Base-by-base conservation (phyloP, 306 rosid species). In the Rosa lucieae region DNA sequence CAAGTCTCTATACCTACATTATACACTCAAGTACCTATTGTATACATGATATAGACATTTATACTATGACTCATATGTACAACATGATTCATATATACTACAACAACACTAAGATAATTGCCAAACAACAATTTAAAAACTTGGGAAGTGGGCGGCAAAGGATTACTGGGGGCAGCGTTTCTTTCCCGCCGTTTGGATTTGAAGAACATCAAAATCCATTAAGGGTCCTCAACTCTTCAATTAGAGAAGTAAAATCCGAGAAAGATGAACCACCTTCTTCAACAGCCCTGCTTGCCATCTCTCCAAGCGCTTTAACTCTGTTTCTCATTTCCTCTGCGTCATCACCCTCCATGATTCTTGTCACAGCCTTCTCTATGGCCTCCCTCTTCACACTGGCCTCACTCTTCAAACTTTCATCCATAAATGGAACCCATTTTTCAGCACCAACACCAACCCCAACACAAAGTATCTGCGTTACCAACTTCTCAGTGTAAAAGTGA, bases 251-350 rank as follows among this genome's bases (percentile, higher is more conserved):
- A 21, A 74, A 40, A 74, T 74, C 77, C 0, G 67, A 12, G 40
- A 74, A 40, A 2, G 77, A 74, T 3, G 77, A 76, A 32, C 80
- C 75, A 4, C 62, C 72, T 32, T 56, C 72, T 17, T 69, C 56
- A 46, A 46, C 67, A 13, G 83, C 87, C 63, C 48, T 72, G 73
- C 29, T 67, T 46, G 84, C 87, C 79, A 67, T 49, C 71, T 76
- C 58, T 40, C 68, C 52, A 21, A 81, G 20, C 3, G 2, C 66
- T 63, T 11, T 63, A 29, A 82, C 82, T 78, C 71, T 78, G 44
- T 65, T 48, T 74, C 89, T 80, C 70, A 86, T 83, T 47, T 11
- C 76, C 68, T 77, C 79, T 29, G 69, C 85, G 63, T 86, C 83
- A 53, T 80, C 83, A 0, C 85, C 79, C 12, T 53, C 77, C 89